Evolutionary conservation across 2,329 filamentous ascomycete genomes (phyloP), one percentile per base, ranked within the genome.

Genomic region (Ascochyta viciae-villosae): DNA sequence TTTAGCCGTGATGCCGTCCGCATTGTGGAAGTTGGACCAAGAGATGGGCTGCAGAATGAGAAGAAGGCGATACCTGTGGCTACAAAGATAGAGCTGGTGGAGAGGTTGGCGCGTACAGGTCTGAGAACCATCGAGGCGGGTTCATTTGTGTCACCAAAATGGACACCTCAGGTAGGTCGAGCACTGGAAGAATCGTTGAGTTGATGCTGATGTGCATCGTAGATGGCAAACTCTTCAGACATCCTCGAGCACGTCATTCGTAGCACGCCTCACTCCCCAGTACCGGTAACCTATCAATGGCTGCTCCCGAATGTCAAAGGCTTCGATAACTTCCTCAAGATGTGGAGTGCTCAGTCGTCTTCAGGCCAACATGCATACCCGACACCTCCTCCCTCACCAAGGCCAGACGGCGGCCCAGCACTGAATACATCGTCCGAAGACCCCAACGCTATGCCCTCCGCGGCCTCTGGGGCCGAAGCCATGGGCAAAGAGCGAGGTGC

Each of bases 31-130:
- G 91, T 96, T 60, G 91, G 90, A 8, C 91, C 91, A 31, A 83
- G 91, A 62, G 91, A 96, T 79, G 91, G 91, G n/a, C 78, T 96
- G 49, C 91, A 96, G 73, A 96, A 95, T 71, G 90, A 95, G 79
- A 90, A 89, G 77, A 85, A 81, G 61, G 81, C 81, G 26, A 89
- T 96, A 61, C 81, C 90, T 0, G 79, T 91, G 10, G 80, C 82
- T 6, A 92, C 87, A 2, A 96, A 96, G 76, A 84, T 94, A 51
- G 86, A 92, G 63, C 77, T 96, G 49, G 89, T 96, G 35, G 83
- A 88, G 63, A 81, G 85, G 57, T 78, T 96, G 58, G 85, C 87
- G 31, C 78, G 79, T 60, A 89, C 90, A 0, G 91, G 91, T 0
- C 74, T 95, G 38, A 78, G 80, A 6, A 87, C 87, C 3, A 94